Conservation (phyloP, 768 basidiomycete genomes). For the Mycena indigotica region DNA sequence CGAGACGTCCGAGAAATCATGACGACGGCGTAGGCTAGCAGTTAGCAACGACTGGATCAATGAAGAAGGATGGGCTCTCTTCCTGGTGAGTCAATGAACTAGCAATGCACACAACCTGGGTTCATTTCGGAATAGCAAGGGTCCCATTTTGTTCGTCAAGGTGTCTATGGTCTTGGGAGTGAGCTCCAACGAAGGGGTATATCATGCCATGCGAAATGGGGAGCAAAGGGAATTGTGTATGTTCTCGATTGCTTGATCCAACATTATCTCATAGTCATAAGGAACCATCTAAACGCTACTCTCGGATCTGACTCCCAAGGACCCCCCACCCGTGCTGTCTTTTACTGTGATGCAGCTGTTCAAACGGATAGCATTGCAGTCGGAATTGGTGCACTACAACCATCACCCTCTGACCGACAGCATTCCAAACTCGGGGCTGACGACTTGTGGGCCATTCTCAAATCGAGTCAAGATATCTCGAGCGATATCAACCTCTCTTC, state of each 20-base stretch:
- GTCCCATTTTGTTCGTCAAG: constrained; percentile 64
- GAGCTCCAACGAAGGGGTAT: constrained; percentile 72
- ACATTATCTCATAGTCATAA: constrained; percentile 24
- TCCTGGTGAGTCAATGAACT: constrained; percentile 51
- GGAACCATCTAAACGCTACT: constrained; percentile 51
- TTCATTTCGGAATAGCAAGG: constrained; percentile 54
- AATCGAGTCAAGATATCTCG: constrained; percentile 76
- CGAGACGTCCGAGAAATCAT: neutral
- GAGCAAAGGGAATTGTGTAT: constrained; percentile 71
- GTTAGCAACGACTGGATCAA: constrained; percentile 70
- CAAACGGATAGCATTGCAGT: constrained; percentile 54
- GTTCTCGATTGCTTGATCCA: constrained; percentile 24
- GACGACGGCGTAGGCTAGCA: constrained; percentile 47
- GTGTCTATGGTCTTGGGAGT: constrained; percentile 64
- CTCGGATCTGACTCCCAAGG: constrained; percentile 48
- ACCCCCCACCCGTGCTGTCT: constrained; percentile 55
- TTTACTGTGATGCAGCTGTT: constrained; percentile 62
- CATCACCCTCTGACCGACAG: constrained; percentile 48
- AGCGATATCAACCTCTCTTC: constrained; percentile 71
- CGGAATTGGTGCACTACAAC: constrained; percentile 27
- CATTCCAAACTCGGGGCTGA: constrained; percentile 60
- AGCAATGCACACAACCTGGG: neutral
- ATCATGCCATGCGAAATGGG: constrained; percentile 68
- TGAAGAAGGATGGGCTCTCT: constrained; percentile 73
- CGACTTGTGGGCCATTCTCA: constrained; percentile 68